Evolutionary conservation across 2,329 filamentous ascomycete genomes (phyloP).

Genomic region (Beauveria caledonica): DNA sequence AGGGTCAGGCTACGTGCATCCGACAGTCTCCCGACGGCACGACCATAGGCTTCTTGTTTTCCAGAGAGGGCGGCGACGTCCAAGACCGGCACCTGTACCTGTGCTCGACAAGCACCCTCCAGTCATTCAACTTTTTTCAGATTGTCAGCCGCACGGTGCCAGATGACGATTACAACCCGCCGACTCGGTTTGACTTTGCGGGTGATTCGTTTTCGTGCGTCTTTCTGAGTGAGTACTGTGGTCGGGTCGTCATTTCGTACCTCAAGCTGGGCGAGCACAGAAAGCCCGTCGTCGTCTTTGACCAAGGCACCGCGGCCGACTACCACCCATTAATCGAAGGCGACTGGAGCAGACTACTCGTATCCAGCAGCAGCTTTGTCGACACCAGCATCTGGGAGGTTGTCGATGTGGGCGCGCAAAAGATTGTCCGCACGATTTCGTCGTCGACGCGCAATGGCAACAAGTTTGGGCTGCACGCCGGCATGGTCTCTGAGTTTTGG

Average conservation of each 20-base stretch:
- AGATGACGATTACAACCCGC: constrained; percentile 21
- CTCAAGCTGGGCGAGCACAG: constrained; percentile 24
- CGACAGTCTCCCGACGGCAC: constrained; percentile 30
- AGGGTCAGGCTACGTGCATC: constrained; percentile 18
- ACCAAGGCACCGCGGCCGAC: constrained; percentile 20
- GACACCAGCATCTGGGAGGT: constrained; percentile 32
- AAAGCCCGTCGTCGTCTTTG: constrained; percentile 19
- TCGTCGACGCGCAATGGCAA: constrained; percentile 23
- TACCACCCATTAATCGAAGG: constrained; percentile 21
- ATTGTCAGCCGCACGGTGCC: constrained; percentile 1
- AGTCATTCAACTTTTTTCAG: constrained; percentile 7
- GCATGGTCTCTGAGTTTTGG: constrained; percentile 34
- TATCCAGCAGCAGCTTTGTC: constrained; percentile 29
- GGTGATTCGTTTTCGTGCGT: constrained; percentile 26
- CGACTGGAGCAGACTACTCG: constrained; percentile 24
- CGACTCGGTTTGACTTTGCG: constrained; percentile 27
- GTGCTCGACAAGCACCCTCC: constrained; percentile 20
- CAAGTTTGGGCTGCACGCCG: constrained; percentile 25
- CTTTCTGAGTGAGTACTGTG: constrained; percentile 25
- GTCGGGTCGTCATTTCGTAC: constrained; percentile 25
- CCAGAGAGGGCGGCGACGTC: constrained; percentile 17
- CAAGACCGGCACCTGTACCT: constrained; percentile 24
- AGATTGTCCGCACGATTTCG: constrained; percentile 21
- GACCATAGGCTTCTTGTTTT: constrained; percentile 27
- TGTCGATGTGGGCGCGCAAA: constrained; percentile 18